Base-by-base conservation (phyloP, 2,329 filamentous ascomycete species). In the Monascus ruber region DNA sequence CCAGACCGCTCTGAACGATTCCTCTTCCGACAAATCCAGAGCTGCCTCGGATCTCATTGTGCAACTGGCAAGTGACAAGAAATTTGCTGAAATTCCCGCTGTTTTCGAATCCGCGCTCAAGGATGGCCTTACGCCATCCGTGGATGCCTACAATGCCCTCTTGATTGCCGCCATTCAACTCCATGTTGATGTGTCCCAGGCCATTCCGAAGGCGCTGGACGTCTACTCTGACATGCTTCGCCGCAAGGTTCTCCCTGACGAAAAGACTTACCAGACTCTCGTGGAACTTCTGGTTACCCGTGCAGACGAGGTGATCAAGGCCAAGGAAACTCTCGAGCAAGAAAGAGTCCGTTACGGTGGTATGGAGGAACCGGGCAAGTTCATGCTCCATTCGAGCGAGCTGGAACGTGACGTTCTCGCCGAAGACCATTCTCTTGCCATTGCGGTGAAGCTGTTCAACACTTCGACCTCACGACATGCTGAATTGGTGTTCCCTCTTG, bases 221-320 rank as follows among this genome's bases (percentile, higher is more conserved):
- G 84, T 98, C 38, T 98, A 96, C 62, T 83, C 87, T 10, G 88
- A 96, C 59, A 96, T 98, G 91, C 78, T 94, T 50, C 79, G 82
- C 48, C 83, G 88, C 47, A 82, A 81, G 50, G 81, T 96, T 24
- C 68, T 75, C 17, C 88, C 89, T 5, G 82, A 95, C 58, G 79
- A 80, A 39, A 77, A 83, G 41, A 96, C 89, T 0, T 96, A 94
- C 64, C 79, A 86, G 55, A 87, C 87, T 28, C 71, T 98, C 11
- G 83, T 98, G 40, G 79, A 83, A 42, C 70, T 95, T 31, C 72
- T 98, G 38, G 83, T 88, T 11, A 76, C 79, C 9, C 80, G 87
- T 47, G 87, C 86, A 31, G 71, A 93, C 35, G 83, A 94, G 56
- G 81, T 89, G 5, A 74, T 81, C 24, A 72, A 76, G 26, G 72